Conservation (phyloP, 164 flowering plant species). For the Buxus sempervirens region DNA sequence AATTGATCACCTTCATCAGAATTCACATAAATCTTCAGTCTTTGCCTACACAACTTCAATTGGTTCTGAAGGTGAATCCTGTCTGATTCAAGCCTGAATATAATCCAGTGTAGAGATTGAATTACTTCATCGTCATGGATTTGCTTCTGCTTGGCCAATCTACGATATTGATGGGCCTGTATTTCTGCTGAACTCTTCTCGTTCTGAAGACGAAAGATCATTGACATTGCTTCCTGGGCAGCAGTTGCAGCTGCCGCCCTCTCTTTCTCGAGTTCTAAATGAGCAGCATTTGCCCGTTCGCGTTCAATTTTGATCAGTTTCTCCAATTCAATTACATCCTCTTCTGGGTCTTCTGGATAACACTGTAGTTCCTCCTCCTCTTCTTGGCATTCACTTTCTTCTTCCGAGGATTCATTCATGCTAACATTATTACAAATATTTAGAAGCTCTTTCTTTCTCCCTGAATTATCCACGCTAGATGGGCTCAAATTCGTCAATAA, state of each 20-base stretch:
- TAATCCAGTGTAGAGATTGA: slow-evolving; percentile 39
- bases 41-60: slow-evolving; percentile 32
- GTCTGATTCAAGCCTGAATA: slow-evolving; percentile 42
- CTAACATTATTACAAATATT: not conserved
- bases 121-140: slow-evolving; percentile 51
- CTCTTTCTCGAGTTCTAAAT: slow-evolving; percentile 66
- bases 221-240: slow-evolving; percentile 67
- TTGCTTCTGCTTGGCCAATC: slow-evolving; percentile 56
- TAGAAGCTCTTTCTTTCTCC: not conserved
- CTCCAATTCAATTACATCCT: slow-evolving; percentile 38
- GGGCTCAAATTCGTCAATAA: slow-evolving; percentile 4
- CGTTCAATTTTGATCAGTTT: slow-evolving; percentile 44
- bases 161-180: slow-evolving; percentile 41
- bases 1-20: slow-evolving; percentile 24
- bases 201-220: slow-evolving; percentile 62
- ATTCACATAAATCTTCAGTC: slow-evolving; percentile 20
- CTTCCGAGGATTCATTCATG: not conserved
- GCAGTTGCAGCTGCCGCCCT: slow-evolving; percentile 68
- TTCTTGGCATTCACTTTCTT: not conserved
- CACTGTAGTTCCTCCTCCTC: slow-evolving; percentile 12
- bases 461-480: not conserved
- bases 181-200: slow-evolving; percentile 56
- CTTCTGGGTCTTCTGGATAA: slow-evolving; percentile 33
- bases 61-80: slow-evolving; percentile 34
- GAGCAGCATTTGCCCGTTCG: slow-evolving; percentile 32